Base-by-base conservation (phyloP, 129 eudicot species). In the Silybum marianum region DNA sequence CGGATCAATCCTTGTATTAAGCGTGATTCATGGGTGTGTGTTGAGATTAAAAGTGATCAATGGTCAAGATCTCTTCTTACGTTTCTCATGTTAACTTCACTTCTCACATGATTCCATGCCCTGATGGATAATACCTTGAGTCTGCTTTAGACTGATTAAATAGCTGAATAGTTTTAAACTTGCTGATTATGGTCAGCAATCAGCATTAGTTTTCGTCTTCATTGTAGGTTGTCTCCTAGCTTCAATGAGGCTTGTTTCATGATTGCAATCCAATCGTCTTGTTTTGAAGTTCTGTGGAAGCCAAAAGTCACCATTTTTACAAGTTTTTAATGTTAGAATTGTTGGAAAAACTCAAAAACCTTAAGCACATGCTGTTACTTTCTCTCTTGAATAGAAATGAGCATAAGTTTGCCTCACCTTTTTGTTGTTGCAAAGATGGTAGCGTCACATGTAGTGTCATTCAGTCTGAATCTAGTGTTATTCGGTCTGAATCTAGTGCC, bases 151-250 rank as follows among this genome's bases (percentile, higher is more conserved):
- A 70, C 42, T 12, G 42, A 34, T 26, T 70, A 36, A 71, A 16
- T 21, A 40, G 36, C 7, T 46, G 44, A 51, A 69, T n/a, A 14
- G 69, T 13, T 42, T 9, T 62, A 60, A 42, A 67, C 12, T 83
- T 25, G 80, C 80, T 68, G 23, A 8, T 81, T 81, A 23, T 66
- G 54, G 54, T 19, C 54, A 66, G 80, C 75, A 26, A 38, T 19
- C 54, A 66, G 80, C 75, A 26, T n/a, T 23, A 74, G 68, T 73
- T 44, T 73, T 66, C 67, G 75, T 69, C 54, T 25, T 60, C 51
- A 42, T 9, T 65, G 28, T 81, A 81, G 28, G 71, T 80, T 42
- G 60, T 71, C 58, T 71, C 51, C 69, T 79, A 80, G 51, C 51
- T 79, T 72, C 13, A 19, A 32, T 71, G 76, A 51, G 77, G 73